Percentiles rank a stretch among this genome's conserved stretches.
Conservation (phyloP, 2,329 filamentous ascomycete genomes). For the Biscogniauxia marginata region DNA sequence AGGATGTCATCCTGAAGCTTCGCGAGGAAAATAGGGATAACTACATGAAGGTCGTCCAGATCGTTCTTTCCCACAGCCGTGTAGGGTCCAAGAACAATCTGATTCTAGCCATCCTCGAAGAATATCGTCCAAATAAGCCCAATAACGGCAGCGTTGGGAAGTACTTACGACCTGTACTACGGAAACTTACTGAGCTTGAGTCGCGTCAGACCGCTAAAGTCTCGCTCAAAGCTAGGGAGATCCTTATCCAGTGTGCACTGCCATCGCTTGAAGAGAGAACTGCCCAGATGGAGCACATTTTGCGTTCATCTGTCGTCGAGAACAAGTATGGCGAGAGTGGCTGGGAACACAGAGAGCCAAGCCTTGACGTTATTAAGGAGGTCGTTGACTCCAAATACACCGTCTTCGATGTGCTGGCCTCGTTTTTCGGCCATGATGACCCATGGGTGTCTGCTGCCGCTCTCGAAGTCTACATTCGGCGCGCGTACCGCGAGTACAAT, state of each 20-base stretch:
- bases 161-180: constrained; percentile 78
- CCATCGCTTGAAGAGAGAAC: constrained; percentile 94
- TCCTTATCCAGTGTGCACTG: constrained; percentile 94
- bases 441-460: constrained; percentile 92
- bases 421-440: constrained; percentile 93
- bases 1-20: constrained; percentile 89
- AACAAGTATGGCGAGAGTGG: constrained; percentile 97
- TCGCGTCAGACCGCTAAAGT: constrained; percentile 87
- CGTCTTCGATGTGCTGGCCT: constrained; percentile 91
- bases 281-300: constrained; percentile 96
- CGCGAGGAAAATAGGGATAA: constrained; percentile 97
- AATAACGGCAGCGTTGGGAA: constrained; percentile 85
- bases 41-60: constrained; percentile 78
- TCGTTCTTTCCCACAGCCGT: constrained; percentile 88
- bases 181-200: constrained; percentile 87
- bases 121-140: constrained; percentile 93
- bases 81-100: constrained; percentile 93
- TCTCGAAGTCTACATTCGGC: constrained; percentile 92
- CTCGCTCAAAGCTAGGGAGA: constrained; percentile 92
- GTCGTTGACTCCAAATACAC: constrained; percentile 99
- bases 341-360: constrained; percentile 93
- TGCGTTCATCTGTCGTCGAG: constrained; percentile 91
- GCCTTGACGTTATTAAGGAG: constrained; percentile 88
- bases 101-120: constrained; percentile 84
- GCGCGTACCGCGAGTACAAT: constrained; percentile 94